Conservation (phyloP, 1,284 basidiomycete species). For the Hemileia vastatrix region DNA sequence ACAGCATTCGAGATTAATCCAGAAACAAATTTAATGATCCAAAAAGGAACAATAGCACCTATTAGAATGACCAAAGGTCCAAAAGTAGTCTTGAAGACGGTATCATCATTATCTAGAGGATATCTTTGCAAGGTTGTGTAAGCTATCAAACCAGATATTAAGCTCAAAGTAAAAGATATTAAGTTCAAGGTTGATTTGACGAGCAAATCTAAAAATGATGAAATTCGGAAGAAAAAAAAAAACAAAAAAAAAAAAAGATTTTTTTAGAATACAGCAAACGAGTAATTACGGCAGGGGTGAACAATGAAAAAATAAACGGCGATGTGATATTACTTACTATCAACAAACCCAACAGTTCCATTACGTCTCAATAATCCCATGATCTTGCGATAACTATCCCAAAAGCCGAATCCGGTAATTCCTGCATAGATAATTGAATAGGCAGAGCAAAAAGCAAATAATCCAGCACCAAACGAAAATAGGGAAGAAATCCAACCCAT, state of each 20-base stretch:
- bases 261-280: neutral
- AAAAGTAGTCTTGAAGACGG: neutral
- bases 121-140: conserved; percentile 1
- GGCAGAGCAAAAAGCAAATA: conserved; percentile 8
- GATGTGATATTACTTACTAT: too few species aligned
- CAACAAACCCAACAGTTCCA: conserved; percentile 4
- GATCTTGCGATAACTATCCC: neutral
- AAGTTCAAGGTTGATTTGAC: conserved; percentile 20
- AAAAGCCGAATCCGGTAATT: conserved; percentile 15
- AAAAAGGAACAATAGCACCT: conserved; percentile 12
- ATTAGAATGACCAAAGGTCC: conserved; percentile 14
- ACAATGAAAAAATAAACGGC: neutral
- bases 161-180: conserved; percentile 12
- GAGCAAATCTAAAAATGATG: neutral
- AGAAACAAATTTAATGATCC: conserved; percentile 15
- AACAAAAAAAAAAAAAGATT: neutral
- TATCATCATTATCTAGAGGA: neutral
- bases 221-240: neutral
- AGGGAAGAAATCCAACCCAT: neutral
- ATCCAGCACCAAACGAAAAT: conserved; percentile 3
- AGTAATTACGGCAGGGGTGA: neutral
- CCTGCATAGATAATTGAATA: conserved; percentile 17
- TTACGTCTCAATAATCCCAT: conserved; percentile 8
- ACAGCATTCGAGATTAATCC: conserved; percentile 14
- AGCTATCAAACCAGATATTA: conserved; percentile 13